Evolutionary conservation across 257 asterid species (phyloP).

Genomic region (Fraxinus cuspidata): DNA sequence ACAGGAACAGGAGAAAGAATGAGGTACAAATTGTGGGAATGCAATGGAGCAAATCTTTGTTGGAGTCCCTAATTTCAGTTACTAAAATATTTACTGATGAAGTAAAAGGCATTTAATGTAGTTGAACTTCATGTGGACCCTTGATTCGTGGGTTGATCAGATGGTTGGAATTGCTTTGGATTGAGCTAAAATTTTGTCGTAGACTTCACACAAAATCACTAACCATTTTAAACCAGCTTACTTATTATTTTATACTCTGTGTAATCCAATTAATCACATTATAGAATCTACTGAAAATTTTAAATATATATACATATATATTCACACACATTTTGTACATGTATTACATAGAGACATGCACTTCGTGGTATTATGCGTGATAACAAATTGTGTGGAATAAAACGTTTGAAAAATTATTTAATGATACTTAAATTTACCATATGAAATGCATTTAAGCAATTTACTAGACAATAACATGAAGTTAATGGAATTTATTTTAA

Average conservation of each 20-base stretch:
- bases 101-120: conserved; percentile 42
- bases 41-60: conserved; percentile 29
- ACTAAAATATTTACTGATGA: conserved; percentile 34
- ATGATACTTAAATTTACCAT: neutral
- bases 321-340: too few species aligned
- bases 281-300: conserved; percentile 7
- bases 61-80: conserved; percentile 35
- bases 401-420: conserved; percentile 13
- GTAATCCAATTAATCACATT: neutral
- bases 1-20: conserved; percentile 28
- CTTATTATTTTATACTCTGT: conserved; percentile 7
- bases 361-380: neutral
- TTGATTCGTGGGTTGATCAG: conserved; percentile 29
- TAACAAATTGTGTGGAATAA: neutral
- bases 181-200: neutral
- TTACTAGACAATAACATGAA: conserved; percentile 11
- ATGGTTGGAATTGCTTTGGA: conserved; percentile 20
- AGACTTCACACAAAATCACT: neutral
- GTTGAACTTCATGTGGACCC: conserved; percentile 28
- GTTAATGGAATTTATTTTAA: neutral
- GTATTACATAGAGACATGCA: neutral
- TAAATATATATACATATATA: too few species aligned
- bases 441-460: conserved; percentile 16
- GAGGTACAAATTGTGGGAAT: conserved; percentile 23
- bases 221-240: neutral